These are phyloP conservation scores for Lecanicillium sp. DNA, from an alignment of 2,329 filamentous ascomycete species.

Conservation along the genomic window DNA sequence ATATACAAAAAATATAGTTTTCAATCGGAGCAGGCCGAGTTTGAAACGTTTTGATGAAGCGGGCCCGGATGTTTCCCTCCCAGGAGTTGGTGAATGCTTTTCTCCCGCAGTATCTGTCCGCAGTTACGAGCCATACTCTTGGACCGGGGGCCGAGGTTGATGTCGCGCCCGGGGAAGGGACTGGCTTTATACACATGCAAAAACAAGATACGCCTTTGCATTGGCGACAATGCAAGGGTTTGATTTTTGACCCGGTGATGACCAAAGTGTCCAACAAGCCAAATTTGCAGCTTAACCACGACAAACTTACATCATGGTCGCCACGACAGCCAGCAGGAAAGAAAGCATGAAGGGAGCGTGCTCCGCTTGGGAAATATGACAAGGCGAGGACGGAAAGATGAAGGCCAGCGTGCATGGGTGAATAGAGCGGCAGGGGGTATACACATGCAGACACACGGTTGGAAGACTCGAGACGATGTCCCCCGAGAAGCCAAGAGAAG, in stretches of 20 bases:
- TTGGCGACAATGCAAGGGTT: slow-evolving; percentile 15
- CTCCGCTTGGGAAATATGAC: too few relatives aligned
- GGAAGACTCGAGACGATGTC: not conserved
- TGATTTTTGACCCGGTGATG: slow-evolving; percentile 39
- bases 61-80: too few relatives aligned
- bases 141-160: not conserved
- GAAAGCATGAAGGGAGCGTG: slow-evolving; percentile 2
- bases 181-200: slow-evolving; percentile 8
- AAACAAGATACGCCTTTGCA: slow-evolving; percentile 12
- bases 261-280: slow-evolving; percentile 49
- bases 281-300: slow-evolving; percentile 49
- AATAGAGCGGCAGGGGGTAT: too few relatives aligned
- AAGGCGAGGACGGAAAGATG: not conserved
- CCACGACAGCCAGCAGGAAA: not conserved
- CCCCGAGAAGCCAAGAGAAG: too few relatives aligned
- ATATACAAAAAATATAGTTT: slow-evolving; percentile 39
- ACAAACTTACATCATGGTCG: too few relatives aligned
- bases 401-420: not conserved
- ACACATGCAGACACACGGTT: too few relatives aligned
- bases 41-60: too few relatives aligned
- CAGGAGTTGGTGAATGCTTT: too few relatives aligned
- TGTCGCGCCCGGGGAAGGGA: too few relatives aligned
- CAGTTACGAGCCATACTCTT: too few relatives aligned
- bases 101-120: too few relatives aligned
- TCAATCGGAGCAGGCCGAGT: slow-evolving; percentile 45